Evolutionary conservation across 768 basidiomycete genomes (phyloP).

Genomic region (Multifurca ochricompacta): DNA sequence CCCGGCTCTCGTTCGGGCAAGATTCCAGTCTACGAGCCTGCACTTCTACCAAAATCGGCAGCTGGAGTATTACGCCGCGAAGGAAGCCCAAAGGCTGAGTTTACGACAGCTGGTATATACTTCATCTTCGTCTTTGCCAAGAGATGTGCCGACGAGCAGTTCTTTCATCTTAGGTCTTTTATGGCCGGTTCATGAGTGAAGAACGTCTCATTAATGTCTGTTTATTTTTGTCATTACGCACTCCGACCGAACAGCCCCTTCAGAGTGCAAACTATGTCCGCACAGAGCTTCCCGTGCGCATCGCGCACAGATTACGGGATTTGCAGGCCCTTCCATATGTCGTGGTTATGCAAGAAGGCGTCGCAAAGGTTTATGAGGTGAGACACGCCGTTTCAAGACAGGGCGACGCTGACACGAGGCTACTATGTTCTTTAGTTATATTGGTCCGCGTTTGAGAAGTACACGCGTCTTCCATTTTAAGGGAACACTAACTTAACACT

Average conservation of each 20-base stretch:
- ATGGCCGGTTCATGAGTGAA: constrained; percentile 74
- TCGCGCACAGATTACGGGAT: constrained; percentile 82
- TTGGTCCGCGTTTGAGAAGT: constrained; percentile 85
- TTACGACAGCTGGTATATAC: constrained; percentile 65
- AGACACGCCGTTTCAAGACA: constrained; percentile 23
- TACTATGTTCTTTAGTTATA: constrained; percentile 49
- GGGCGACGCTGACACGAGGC: neutral
- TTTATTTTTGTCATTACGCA: neutral
- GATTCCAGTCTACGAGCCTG: constrained; percentile 21
- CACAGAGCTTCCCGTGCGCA: constrained; percentile 79
- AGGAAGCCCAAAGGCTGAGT: constrained; percentile 61
- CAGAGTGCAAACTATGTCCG: constrained; percentile 90
- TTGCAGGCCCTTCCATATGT: constrained; percentile 80
- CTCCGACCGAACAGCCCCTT: neutral
- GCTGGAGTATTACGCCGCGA: constrained; percentile 71
- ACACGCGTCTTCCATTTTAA: constrained; percentile 8
- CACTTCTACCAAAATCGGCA: constrained; percentile 79
- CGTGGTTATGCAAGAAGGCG: constrained; percentile 78
- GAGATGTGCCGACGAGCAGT: neutral
- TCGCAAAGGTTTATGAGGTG: constrained; percentile 80
- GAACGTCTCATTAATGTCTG: constrained; percentile 69
- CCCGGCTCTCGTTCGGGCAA: neutral
- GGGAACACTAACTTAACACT: neutral
- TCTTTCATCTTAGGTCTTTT: constrained; percentile 54
- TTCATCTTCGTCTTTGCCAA: neutral